Evolutionary conservation across 1,284 basidiomycete genomes (phyloP), one percentile per base, ranked within the genome.

Genomic region (Trametes polyzona): DNA sequence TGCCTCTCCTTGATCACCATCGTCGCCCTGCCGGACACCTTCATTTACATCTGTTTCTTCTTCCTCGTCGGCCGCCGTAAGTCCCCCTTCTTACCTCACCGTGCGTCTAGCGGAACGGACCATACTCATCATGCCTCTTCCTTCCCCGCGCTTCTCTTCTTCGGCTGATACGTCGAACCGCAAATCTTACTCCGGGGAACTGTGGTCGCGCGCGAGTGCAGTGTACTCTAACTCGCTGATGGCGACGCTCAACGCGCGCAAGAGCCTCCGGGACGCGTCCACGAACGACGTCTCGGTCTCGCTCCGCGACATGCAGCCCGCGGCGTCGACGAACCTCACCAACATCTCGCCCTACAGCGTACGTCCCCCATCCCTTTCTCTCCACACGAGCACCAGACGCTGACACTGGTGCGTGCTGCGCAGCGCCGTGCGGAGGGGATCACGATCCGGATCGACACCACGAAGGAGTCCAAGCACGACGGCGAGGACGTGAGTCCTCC

Each of bases 41-140:
- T 83, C 59, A 78, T 84, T 53, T 84, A 84, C 67, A 82, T 83
- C 24, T 75, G 78, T 37, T 84, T 84, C 69, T 84, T 80, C 68
- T 84, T 83, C 73, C 77, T 77, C 55, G 70, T 83, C 33, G 82
- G 83, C 58, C 75, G 82, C 62, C 64, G 82, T 82, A 62, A 58
- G 65, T 62, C 35, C 26, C 30, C 24, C 30, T 43, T 29, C 21
- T n/a, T 10, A 8, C 11, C 23, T 17, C n/a, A 11, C 33, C 35
- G 9, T 36, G 4, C 35, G 7, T 19, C 12, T 32, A 32, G 73
- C 72, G 23, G 29, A 36, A n/a, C 35, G 26, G 26, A 17, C 29
- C 11, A 6, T 23, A 19, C 24, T 23, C 19, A 2, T 23, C 21
- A n/a, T 24, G 4, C 21, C 6, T 24, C 30, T 35, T 23, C 21